phyloP scores from a whole-genome alignment of 768 basidiomycete genomes.

The Lactifluus rugatus region DNA sequence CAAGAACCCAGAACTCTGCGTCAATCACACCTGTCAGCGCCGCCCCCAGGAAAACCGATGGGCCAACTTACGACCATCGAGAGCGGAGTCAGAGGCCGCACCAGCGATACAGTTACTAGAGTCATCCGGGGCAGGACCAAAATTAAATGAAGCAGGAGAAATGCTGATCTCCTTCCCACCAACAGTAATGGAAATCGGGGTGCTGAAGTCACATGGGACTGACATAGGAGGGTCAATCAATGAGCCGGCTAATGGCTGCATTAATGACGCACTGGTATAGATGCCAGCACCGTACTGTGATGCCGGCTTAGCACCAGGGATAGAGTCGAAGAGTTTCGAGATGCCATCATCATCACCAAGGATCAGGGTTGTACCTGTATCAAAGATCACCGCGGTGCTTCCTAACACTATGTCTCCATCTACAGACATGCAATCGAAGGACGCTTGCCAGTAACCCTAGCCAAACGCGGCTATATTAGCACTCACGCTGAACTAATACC shows the following conservation, averaged over 20 bases:
- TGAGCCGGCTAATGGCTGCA: too few species aligned
- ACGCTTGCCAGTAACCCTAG: constrained; percentile 20
- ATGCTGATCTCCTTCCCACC: not conserved
- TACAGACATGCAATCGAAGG: constrained; percentile 9
- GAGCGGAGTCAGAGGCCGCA: too few species aligned
- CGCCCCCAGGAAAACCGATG: not conserved
- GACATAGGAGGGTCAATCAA: too few species aligned
- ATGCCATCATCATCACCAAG: constrained; percentile 13
- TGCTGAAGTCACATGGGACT: not conserved
- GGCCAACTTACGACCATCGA: too few species aligned
- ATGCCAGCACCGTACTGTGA: not conserved
- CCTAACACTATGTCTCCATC: not conserved
- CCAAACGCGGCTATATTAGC: not conserved
- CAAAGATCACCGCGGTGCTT: constrained; percentile 13
- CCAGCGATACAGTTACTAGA: too few species aligned
- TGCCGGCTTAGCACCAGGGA: not conserved
- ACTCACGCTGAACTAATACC: not conserved
- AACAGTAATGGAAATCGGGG: not conserved
- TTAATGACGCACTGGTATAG: not conserved
- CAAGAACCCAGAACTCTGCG: not conserved
- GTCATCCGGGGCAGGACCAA: too few species aligned
- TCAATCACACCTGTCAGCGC: not conserved
- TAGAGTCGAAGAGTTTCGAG: constrained; percentile 3
- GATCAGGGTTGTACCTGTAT: constrained; percentile 21
- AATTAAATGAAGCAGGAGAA: not conserved